Base-by-base conservation (phyloP, 2,329 filamentous ascomycete species). In the Aurifilum marmelostoma region DNA sequence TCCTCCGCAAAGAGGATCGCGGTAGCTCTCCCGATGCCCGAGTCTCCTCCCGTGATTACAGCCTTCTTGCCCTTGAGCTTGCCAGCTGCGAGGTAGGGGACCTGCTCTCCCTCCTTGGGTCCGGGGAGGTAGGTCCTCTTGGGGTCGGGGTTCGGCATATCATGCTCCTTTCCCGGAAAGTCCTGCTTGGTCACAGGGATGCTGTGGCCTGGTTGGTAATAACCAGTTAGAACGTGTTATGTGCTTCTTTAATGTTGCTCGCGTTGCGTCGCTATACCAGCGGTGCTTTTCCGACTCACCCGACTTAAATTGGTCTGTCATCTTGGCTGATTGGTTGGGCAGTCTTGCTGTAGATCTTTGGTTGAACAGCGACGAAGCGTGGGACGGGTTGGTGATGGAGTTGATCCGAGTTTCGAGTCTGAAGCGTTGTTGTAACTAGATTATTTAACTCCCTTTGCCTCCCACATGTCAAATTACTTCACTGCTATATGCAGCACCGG, bases 1-100 rank as follows among this genome's bases (percentile, higher is more conserved):
- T 96, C 93, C 85, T 93, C 91, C 52, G 92, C 92, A 74, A 91
- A 96, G 0, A 96, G 83, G 21, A 95, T 85, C 1, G 92, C 91
- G 1, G 90, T 87, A 1, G 92, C 89, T 50, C 91, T 88, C 8
- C 92, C 92, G 72, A 96, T 95, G 1, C 92, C 92, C 8, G 87
- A 90, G 78, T 95, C 92, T 3, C 92, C 92, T 21, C 92, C 92
- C 0, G 92, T 95, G 75, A 96, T 95, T 69, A 96, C 79, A 9
- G 92, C 92, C 69, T 88, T 91, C 79, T 91, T 92, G 71, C 89
- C 92, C 74, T 87, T 80, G 8, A 96, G 87, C 80, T 96, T 97
- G 63, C 88, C 89, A 1, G 92, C 91, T 4, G 91, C 87, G 76
- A 89, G 89, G 81, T 96, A 95, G 62, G 85, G 85, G 74, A 91